Percentiles rank a stretch among this genome's conserved stretches.
These are phyloP conservation scores for Delonix regia DNA, from an alignment of 306 rosid genomes.

Conservation along the genomic window DNA sequence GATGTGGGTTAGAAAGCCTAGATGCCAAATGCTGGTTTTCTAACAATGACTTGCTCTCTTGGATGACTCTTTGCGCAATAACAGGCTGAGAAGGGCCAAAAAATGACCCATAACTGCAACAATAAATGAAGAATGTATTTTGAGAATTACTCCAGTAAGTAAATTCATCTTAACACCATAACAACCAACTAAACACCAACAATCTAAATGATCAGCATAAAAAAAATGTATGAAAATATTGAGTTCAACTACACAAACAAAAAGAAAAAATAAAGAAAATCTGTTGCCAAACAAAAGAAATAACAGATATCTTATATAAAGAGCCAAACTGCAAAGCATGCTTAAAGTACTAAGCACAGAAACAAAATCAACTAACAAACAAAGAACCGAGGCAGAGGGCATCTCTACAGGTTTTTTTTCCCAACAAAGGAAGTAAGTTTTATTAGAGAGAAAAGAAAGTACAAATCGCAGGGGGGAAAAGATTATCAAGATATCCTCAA, in stretches of 20 bases:
- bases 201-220: constrained; percentile 12
- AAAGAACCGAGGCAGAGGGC: background rate
- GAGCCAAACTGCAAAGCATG: constrained; percentile 15
- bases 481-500: background rate
- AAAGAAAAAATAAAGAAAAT: background rate
- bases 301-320: background rate
- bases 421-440: background rate
- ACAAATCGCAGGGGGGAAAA: background rate
- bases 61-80: constrained; percentile 86
- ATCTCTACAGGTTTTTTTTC: background rate
- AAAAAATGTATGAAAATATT: background rate
- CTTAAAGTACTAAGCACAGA: background rate
- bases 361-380: background rate
- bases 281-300: background rate
- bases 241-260: background rate
- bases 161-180: constrained; percentile 1
- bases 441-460: background rate
- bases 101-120: constrained; percentile 88
- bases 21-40: constrained; percentile 74
- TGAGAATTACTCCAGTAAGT: constrained; percentile 28
- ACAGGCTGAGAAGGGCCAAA: constrained; percentile 90
- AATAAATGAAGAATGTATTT: constrained; percentile 22
- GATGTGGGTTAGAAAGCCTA: constrained; percentile 48
- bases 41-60: constrained; percentile 87
- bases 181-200: background rate